Evolutionary conservation across 2,329 filamentous ascomycete species (phyloP).

Genomic region (Blastomyces gilchristii): DNA sequence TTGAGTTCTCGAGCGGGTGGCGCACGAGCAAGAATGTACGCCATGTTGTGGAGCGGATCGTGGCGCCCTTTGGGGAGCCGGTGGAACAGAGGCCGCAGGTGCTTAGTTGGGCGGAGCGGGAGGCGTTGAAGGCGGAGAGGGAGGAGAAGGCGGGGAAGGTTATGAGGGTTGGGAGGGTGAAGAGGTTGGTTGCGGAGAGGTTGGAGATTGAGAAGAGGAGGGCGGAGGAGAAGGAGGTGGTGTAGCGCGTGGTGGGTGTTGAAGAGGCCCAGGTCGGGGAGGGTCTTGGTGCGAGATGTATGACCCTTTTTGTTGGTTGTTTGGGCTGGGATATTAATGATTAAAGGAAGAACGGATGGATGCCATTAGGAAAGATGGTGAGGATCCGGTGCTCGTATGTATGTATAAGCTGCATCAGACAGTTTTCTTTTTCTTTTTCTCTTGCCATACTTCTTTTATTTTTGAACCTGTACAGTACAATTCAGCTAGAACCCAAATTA

Average conservation of each 20-base stretch:
- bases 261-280: too few relatives aligned
- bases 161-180: slow-evolving; percentile 22
- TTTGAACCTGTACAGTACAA: background rate
- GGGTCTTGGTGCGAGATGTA: background rate
- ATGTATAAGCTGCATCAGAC: background rate
- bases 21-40: slow-evolving; percentile 30
- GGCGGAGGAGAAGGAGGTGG: background rate
- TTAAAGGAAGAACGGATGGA: background rate
- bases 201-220: slow-evolving; percentile 8
- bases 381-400: background rate
- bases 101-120: slow-evolving; percentile 20
- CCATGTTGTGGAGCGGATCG: slow-evolving; percentile 35
- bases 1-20: slow-evolving; percentile 34
- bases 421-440: background rate
- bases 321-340: background rate
- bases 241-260: background rate
- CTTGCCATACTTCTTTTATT: background rate
- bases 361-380: background rate
- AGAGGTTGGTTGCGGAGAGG: slow-evolving; percentile 24
- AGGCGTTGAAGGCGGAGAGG: slow-evolving; percentile 23
- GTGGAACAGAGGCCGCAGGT: slow-evolving; percentile 31
- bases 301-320: background rate
- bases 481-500: background rate
- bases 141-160: slow-evolving; percentile 28
- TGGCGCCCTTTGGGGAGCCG: slow-evolving; percentile 30